phyloP scores from a whole-genome alignment of 2,329 filamentous ascomycete genomes.

The Colletotrichum euphorbiae region DNA sequence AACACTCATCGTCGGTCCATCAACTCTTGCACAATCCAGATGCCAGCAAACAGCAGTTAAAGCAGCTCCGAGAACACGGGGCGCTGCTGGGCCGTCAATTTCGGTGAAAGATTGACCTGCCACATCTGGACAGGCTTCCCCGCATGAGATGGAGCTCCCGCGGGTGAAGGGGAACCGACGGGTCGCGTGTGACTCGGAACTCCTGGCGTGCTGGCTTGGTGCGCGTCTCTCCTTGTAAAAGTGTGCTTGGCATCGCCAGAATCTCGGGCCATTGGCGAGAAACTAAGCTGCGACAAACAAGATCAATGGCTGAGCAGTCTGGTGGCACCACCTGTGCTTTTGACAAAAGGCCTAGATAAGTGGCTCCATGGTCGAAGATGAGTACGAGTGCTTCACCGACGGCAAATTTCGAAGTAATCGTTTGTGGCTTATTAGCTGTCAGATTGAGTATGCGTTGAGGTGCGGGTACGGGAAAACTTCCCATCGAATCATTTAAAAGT shows the following conservation, averaged over 20 bases:
- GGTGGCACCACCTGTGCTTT: neutral
- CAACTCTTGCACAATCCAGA: neutral
- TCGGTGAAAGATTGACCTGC: constrained; percentile 25
- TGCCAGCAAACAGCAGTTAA: neutral
- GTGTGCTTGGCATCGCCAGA: constrained; percentile 10
- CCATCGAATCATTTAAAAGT: no score
- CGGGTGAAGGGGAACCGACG: neutral
- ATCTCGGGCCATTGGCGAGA: neutral
- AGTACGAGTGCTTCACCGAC: neutral
- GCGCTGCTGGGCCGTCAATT: constrained; percentile 7
- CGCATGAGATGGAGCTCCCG: constrained; percentile 14
- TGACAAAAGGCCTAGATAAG: neutral
- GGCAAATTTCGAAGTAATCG: neutral
- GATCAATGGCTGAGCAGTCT: neutral
- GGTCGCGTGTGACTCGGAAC: neutral
- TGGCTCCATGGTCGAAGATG: neutral
- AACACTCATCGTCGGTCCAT: neutral
- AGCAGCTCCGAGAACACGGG: neutral
- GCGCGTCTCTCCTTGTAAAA: constrained; percentile 19
- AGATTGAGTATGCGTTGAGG: no score
- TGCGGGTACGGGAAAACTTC: no score
- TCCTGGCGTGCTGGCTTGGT: neutral
- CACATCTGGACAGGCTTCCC: constrained; percentile 8
- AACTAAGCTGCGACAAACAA: neutral
- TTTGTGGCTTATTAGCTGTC: no score